Evolutionary conservation across 352 stramenopile species (phyloP), one percentile per base, ranked within the genome.

Genomic region (Phytophthora ramorum): DNA sequence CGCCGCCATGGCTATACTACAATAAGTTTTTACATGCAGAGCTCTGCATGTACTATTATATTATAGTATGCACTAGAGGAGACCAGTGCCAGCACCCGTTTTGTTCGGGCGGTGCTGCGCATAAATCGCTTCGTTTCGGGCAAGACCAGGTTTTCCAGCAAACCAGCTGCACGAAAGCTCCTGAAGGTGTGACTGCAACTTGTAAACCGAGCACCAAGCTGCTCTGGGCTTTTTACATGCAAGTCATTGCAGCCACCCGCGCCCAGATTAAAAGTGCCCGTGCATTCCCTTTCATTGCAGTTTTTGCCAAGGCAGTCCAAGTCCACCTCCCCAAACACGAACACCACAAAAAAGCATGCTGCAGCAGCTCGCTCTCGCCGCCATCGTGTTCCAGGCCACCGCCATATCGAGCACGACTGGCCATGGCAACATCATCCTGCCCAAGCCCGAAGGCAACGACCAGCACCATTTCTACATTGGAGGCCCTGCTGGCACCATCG

Each of bases 351-450:
- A 34, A 28, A 56, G 14, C 24, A 76, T 73, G 63, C n/a, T 76
- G 35, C 62, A 72, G 43, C 48, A 62, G 16, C 40, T 60, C 44
- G 26, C 43, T 47, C 55, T 73, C 40, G 58, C 26, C 44, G 54
- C 44, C 24, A 12, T 60, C 41, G 12, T 66, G 13, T 45, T 69
- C 47, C 69, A 75, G 34, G 50, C 61, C 26, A 16, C 49, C 17
- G 44, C 53, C 19, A 52, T 69, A 30, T 54, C 58, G 4, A 47
- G 28, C 34, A 38, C 57, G 7, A 17, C 49, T 3, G 69, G 63
- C 28, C 69, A 76, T 24, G 69, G 69, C 69, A 76, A 70, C 54
- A 57, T 76, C 22, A 67, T 58, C 41, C 48, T 63, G 41, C 63
- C 69, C 4, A 73, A 69, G 35, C 58, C 50, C 3, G 57, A 64